Evolutionary conservation across 1,139 yeast species (phyloP).

Genomic region (Yamadazyma jaroonii): DNA sequence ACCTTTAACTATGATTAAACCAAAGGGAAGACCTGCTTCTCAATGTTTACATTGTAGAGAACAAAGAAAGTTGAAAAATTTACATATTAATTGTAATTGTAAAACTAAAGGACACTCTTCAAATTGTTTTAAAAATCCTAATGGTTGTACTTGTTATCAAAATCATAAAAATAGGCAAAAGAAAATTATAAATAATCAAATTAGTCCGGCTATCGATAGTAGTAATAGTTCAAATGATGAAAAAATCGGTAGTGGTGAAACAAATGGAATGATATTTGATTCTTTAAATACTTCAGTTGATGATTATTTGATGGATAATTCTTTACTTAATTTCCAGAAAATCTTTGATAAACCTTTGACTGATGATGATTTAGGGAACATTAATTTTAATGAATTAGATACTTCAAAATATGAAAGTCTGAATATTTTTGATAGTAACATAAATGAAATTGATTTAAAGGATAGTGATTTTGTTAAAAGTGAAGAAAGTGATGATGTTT

Average conservation of each 20-base stretch:
- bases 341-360: neutral
- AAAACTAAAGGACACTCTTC: constrained; percentile 54
- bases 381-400: neutral
- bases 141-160: constrained; percentile 52
- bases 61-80: constrained; percentile 64
- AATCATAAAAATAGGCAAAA: constrained; percentile 20
- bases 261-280: constrained; percentile 8
- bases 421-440: neutral
- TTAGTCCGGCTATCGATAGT: too few relatives aligned
- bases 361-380: neutral
- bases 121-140: constrained; percentile 50
- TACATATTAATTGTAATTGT: constrained; percentile 76
- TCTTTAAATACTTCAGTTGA: constrained; percentile 7
- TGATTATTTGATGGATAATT: constrained; percentile 34
- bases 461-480: neutral
- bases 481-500: constrained; percentile 16
- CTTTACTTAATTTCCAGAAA: constrained; percentile 24
- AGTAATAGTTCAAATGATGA: neutral
- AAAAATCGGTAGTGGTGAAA: constrained; percentile 6
- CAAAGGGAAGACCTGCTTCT: constrained; percentile 93
- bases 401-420: neutral
- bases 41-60: constrained; percentile 89
- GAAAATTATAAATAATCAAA: constrained; percentile 15
- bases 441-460: neutral
- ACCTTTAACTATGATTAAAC: constrained; percentile 88